phyloP scores from a whole-genome alignment of 129 eudicot species.

The Pittosporum tobira region DNA sequence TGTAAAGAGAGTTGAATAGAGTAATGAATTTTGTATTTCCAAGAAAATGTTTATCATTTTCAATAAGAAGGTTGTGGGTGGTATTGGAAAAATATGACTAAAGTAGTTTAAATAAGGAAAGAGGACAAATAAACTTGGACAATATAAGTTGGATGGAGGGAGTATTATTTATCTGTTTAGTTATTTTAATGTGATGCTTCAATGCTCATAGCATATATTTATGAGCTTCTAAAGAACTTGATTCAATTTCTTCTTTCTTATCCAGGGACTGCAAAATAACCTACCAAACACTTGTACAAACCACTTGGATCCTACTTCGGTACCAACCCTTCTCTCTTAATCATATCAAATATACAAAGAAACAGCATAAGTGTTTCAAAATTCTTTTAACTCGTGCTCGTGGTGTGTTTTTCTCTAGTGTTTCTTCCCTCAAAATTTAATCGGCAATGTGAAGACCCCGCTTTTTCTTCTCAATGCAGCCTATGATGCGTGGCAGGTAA shows the following conservation, averaged over 20 bases:
- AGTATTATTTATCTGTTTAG: no score
- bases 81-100: no score
- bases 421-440: conserved; percentile 11
- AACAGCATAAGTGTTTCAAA: background rate
- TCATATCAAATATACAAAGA: background rate
- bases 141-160: no score
- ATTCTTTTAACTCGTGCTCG: background rate
- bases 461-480: conserved; percentile 13
- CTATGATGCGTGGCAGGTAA: conserved; percentile 12
- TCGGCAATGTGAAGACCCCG: conserved; percentile 9
- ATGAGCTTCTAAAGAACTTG: background rate
- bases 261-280: conserved; percentile 1
- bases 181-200: no score
- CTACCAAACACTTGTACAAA: conserved; percentile 6
- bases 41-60: no score
- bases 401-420: background rate
- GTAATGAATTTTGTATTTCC: no score
- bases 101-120: no score
- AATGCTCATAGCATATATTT: no score
- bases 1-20: no score
- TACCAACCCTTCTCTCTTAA: background rate
- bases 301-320: conserved; percentile 10
- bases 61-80: no score
- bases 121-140: no score
- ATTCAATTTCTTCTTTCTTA: background rate